Conservation (phyloP, 2,329 filamentous ascomycete species). For the Xylaria sp. region DNA sequence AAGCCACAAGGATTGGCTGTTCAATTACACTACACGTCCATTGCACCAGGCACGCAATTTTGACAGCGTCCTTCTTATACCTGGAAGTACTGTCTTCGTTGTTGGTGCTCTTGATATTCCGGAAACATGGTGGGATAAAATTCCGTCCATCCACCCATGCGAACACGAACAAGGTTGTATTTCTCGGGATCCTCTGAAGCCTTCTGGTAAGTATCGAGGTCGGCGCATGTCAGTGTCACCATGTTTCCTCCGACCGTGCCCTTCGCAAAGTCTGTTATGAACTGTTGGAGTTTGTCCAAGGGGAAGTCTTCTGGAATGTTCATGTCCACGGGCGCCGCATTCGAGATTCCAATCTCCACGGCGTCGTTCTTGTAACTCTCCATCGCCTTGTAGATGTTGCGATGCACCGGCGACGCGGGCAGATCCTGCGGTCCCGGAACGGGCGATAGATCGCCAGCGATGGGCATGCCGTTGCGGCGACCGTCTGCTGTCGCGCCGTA, state of each 20-base stretch:
- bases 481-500: slow-evolving; percentile 43
- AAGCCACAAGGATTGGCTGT: neutral
- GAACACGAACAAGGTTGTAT: slow-evolving; percentile 41
- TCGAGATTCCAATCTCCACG: slow-evolving; percentile 39
- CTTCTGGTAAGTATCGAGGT: slow-evolving; percentile 38
- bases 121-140: slow-evolving; percentile 43
- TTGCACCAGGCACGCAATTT: neutral
- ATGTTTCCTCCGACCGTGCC: slow-evolving; percentile 40
- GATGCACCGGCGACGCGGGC: slow-evolving; percentile 26
- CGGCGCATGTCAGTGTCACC: slow-evolving; percentile 41
- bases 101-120: slow-evolving; percentile 41
- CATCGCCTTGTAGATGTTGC: slow-evolving; percentile 40
- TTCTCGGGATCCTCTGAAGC: slow-evolving; percentile 40
- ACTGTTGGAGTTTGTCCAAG: slow-evolving; percentile 29
- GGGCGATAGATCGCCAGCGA: slow-evolving; percentile 42
- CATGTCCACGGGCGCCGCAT: slow-evolving; percentile 43
- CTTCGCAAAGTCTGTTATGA: slow-evolving; percentile 34
- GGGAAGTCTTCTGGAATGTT: slow-evolving; percentile 43
- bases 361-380: slow-evolving; percentile 22
- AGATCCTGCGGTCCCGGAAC: slow-evolving; percentile 38
- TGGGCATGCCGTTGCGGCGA: slow-evolving; percentile 38
- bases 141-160: slow-evolving; percentile 43
- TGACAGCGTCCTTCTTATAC: neutral
- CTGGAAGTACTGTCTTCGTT: slow-evolving; percentile 40
- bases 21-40: neutral